Base-by-base conservation (phyloP, 805 yeast species). In the Vanderwaltozyma verrucispora region DNA sequence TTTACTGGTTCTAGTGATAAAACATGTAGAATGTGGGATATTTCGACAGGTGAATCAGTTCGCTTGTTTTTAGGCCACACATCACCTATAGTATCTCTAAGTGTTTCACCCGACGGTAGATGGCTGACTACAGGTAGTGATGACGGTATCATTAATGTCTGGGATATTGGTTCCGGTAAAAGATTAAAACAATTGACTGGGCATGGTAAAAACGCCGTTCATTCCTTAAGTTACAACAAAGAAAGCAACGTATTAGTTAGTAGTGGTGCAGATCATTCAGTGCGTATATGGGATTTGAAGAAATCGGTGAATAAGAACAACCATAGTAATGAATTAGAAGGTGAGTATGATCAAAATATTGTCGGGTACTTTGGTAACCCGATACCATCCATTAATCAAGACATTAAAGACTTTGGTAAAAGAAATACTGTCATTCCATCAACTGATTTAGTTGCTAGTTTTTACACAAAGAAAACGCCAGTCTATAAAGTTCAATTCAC, bases 21-120 rank as follows among this genome's bases (percentile, higher is more conserved):
- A 63, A 86, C 97, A 0, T 81, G 94, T 53, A 72, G 98, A 45
- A 88, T 92, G 96, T 92, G 99, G 99, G 98, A 92, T 59, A 77
- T 92, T 19, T 74, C 78, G 27, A 73, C 78, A 30, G 99, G 98
- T 28, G 79, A 77, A 46, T 77, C 94, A 29, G 96, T 88, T 21
- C 73, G 99, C 44, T 77, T 92, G 9, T 89, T 92, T 59, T 75
- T 86, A 59, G 96, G 96, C 1, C 96, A 88, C 52, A 75, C 87
- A 2, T 87, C 88, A n/a, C 81, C 96, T 1, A 74, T 92, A 17
- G 81, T 84, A 44, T 72, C 87, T 15, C 65, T 85, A 47, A 87
- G 94, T 0, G 94, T 86, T 8, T 81, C 95, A 1, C 97, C 97
- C 0, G 96, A 92, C 65, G 99, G 99, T 3, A 71, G 96, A 53